phyloP scores from a whole-genome alignment of 2,329 filamentous ascomycete species.

The Akanthomyces dipterigenus region DNA sequence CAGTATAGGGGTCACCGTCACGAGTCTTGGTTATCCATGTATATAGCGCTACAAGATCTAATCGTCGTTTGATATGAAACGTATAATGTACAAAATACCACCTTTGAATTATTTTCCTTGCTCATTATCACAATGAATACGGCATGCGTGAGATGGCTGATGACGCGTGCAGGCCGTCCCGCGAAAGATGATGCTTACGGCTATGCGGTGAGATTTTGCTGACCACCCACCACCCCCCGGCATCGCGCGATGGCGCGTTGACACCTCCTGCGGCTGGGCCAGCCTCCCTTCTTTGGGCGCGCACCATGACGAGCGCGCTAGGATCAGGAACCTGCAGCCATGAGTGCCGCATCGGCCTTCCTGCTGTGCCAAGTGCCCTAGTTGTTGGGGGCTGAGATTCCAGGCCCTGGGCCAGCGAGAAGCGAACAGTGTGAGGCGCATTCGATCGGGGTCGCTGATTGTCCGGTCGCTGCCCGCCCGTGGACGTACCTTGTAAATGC shows the following conservation, averaged over 20 bases:
- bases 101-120: too few relatives aligned
- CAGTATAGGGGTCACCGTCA: neutral
- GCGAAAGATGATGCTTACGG: neutral
- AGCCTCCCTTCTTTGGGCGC: neutral
- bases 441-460: neutral
- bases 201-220: slow-evolving; percentile 2
- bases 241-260: neutral
- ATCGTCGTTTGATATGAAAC: neutral
- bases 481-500: too few relatives aligned
- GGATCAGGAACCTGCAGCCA: neutral
- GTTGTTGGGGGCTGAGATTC: neutral
- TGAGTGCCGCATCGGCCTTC: neutral
- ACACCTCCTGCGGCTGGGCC: neutral
- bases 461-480: too few relatives aligned
- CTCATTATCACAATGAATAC: neutral
- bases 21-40: neutral
- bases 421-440: neutral
- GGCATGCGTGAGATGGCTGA: neutral
- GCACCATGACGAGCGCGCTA: neutral
- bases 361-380: neutral
- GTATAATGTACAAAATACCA: neutral
- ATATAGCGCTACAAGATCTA: neutral
- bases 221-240: neutral
- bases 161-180: neutral
- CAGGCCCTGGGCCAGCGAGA: neutral